phyloP scores from a whole-genome alignment of 768 basidiomycete species.

The Tylopilus felleus region DNA sequence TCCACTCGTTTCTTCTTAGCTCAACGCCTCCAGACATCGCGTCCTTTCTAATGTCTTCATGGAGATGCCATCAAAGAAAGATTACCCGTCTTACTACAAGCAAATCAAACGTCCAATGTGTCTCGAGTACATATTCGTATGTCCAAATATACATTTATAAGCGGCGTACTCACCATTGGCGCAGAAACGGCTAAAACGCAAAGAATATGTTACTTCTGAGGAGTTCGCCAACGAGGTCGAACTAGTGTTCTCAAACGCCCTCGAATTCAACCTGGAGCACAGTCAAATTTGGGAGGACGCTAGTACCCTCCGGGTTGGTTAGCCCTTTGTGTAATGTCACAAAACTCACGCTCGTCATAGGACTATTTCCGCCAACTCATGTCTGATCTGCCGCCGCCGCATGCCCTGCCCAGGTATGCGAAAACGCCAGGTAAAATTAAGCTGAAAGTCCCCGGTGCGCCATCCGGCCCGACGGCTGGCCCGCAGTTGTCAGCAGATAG shows the following conservation, averaged over 20 bases:
- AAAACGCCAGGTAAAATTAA: slow-evolving; percentile 65
- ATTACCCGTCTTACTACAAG: slow-evolving; percentile 78
- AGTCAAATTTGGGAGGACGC: slow-evolving; percentile 84
- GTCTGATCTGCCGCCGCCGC: slow-evolving; percentile 71
- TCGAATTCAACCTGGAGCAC: slow-evolving; percentile 84
- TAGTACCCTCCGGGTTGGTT: slow-evolving; percentile 54
- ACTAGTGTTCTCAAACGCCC: slow-evolving; percentile 86
- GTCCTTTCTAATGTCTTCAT: slow-evolving; percentile 73
- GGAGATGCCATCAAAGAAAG: slow-evolving; percentile 76
- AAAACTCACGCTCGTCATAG: slow-evolving; percentile 36
- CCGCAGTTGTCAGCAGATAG: slow-evolving; percentile 15
- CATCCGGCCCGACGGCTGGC: slow-evolving; percentile 19
- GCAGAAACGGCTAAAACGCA: slow-evolving; percentile 78
- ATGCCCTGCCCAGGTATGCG: slow-evolving; percentile 60
- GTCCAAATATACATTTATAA: slow-evolving; percentile 28
- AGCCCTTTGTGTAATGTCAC: background rate
- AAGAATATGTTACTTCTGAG: slow-evolving; percentile 63
- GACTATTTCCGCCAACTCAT: slow-evolving; percentile 71
- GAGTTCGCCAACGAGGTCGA: slow-evolving; percentile 87
- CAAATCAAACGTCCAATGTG: slow-evolving; percentile 77
- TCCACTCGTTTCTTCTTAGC: background rate
- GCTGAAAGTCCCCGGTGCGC: slow-evolving; percentile 54
- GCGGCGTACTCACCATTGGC: background rate
- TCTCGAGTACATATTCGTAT: slow-evolving; percentile 70
- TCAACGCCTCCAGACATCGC: slow-evolving; percentile 49